Evolutionary conservation across 2,329 filamentous ascomycete species (phyloP), one percentile per base, ranked within the genome.

Genomic region (Lachnellula suecica): DNA sequence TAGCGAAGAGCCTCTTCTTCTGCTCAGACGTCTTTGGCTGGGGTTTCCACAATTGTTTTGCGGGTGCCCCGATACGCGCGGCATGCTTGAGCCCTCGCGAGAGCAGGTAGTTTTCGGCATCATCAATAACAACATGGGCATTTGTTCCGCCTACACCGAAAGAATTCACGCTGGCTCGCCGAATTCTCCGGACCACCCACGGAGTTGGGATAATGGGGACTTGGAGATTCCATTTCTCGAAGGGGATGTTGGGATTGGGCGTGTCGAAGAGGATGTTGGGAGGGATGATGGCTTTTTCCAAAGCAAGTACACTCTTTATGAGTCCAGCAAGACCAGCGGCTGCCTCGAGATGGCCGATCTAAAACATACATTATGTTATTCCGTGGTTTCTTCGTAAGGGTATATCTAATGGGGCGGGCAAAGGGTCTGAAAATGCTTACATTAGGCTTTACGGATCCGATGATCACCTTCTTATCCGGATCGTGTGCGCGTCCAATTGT

Each of bases 381-480:
- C 4, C 68, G 59, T 71, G n/a, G n/a, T n/a, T n/a, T n/a, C n/a
- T n/a, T n/a, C n/a, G 17, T 71, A 49, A 41, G 59, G 53, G 4
- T 53, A 60, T 24, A 67, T 55, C 8, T 29, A 41, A 10, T 40
- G 6, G 6, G 15, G 6, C 6, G n/a, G 35, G 35, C n/a, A 6
- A 20, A 40, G 6, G 19, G 35, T 41, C 20, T 20, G 47, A 17
- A 34, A 8, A 44, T 9, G 13, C 13, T 29, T 29, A 29, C 27
- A 49, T 61, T 61, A 2, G 58, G 40, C 45, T 65, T 67, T 10
- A 62, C 38, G 22, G 46, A 46, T 9, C 51, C 57, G 4, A 55
- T 48, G 8, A 37, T 41, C 15, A 51, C 23, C 13, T 43, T 34
- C 24, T 46, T 19, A 11, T 44, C 10, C 20, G 24, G 17, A n/a